Percentiles rank a stretch among this genome's conserved stretches.
Evolutionary conservation across 495 filamentous ascomycete species (phyloP).

Genomic region (Aspergillus sparsus): DNA sequence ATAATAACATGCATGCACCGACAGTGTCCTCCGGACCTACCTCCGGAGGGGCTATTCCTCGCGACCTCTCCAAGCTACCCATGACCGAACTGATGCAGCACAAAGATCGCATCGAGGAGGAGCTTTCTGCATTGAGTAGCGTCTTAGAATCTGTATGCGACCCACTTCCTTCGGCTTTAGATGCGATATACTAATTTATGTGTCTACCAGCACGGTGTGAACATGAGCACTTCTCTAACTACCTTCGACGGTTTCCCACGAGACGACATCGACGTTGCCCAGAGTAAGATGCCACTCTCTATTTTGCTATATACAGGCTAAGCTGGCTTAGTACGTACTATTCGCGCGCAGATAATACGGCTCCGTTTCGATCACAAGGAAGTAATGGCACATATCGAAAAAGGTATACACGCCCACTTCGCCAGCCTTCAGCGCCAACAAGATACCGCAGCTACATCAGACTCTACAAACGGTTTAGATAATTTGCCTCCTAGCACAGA

Average conservation of each 20-base stretch:
- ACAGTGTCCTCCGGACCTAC: slow-evolving; percentile 74
- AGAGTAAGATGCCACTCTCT: slow-evolving; percentile 60
- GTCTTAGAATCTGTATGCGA: slow-evolving; percentile 81
- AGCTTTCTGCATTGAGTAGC: slow-evolving; percentile 77
- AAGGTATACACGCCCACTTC: slow-evolving; percentile 74
- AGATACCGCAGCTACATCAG: slow-evolving; percentile 24
- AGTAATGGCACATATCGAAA: slow-evolving; percentile 79
- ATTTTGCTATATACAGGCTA: slow-evolving; percentile 11
- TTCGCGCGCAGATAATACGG: slow-evolving; percentile 82
- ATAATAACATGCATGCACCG: slow-evolving; percentile 69
- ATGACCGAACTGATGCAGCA: slow-evolving; percentile 63
- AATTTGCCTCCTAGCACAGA: slow-evolving; percentile 26
- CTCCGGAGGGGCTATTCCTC: slow-evolving; percentile 48
- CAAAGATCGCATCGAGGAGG: slow-evolving; percentile 81
- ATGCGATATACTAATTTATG: slow-evolving; percentile 20
- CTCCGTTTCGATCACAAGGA: slow-evolving; percentile 92
- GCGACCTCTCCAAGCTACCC: slow-evolving; percentile 62
- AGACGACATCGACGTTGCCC: slow-evolving; percentile 91
- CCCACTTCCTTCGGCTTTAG: neutral
- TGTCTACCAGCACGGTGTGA: slow-evolving; percentile 73
- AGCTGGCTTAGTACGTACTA: slow-evolving; percentile 72
- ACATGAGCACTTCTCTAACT: slow-evolving; percentile 85
- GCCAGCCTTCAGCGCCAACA: slow-evolving; percentile 40
- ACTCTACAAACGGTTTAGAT: slow-evolving; percentile 34
- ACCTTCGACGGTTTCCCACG: slow-evolving; percentile 93